phyloP scores from a whole-genome alignment of 148 eudicot genomes.

The Salicornia ramosissima region DNA sequence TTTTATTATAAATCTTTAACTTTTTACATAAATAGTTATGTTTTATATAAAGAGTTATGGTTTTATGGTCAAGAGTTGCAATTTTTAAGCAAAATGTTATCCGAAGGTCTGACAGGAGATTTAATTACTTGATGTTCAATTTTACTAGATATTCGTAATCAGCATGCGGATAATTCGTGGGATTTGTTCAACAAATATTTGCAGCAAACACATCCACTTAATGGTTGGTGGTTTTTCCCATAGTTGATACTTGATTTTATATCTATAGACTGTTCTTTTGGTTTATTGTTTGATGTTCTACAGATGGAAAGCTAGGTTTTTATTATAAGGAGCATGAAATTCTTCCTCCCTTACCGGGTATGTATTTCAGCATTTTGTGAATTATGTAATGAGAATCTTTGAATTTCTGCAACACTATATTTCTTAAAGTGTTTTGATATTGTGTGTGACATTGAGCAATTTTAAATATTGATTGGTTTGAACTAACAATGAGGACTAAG shows the following conservation, averaged over 20 bases:
- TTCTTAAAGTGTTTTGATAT: not conserved
- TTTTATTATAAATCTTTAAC: no score
- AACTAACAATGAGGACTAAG: no score
- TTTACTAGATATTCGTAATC: constrained; percentile 64
- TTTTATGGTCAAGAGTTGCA: no score
- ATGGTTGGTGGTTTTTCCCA: constrained; percentile 43
- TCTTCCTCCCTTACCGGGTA: constrained; percentile 88
- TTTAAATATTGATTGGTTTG: not conserved
- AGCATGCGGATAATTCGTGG: constrained; percentile 71
- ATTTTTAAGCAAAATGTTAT: no score
- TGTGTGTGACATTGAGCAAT: not conserved
- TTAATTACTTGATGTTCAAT: not conserved
- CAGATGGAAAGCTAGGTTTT: constrained; percentile 89
- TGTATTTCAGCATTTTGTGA: constrained; percentile 2
- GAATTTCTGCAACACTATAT: not conserved
- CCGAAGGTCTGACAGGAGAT: no score
- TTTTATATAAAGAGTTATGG: no score
- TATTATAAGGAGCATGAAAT: constrained; percentile 92
- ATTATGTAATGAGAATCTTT: not conserved
- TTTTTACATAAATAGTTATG: no score
- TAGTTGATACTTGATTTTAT: constrained; percentile 4
- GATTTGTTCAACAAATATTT: constrained; percentile 60
- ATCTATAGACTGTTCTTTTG: not conserved
- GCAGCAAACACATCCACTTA: constrained; percentile 72
- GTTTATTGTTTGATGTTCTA: constrained; percentile 1